These are phyloP conservation scores for Torrubiella hemipterigena DNA, from an alignment of 2,329 filamentous ascomycete species.

Conservation along the genomic window DNA sequence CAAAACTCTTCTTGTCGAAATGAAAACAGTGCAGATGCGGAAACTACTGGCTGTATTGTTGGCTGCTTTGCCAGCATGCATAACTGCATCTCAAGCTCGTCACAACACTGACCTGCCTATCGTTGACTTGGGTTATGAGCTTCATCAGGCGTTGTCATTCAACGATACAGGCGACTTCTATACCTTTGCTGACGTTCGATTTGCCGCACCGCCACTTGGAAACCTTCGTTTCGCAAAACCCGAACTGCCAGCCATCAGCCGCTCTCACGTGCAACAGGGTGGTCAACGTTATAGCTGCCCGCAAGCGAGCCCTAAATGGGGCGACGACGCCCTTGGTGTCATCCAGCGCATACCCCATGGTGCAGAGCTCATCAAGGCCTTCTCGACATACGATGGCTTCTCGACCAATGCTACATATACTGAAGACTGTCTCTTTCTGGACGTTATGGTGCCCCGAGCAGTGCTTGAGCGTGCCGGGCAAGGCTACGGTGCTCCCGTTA, in stretches of 20 bases:
- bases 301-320: slow-evolving; percentile 6
- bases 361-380: neutral
- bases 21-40: too few relatives aligned
- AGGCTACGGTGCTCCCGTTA: slow-evolving; percentile 13
- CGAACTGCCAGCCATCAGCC: slow-evolving; percentile 4
- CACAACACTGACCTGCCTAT: neutral
- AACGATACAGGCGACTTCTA: slow-evolving; percentile 7
- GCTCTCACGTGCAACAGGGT: slow-evolving; percentile 7
- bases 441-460: slow-evolving; percentile 18
- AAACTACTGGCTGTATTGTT: too few relatives aligned
- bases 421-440: slow-evolving; percentile 3
- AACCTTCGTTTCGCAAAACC: slow-evolving; percentile 11
- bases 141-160: slow-evolving; percentile 6
- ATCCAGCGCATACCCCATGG: slow-evolving; percentile 3
- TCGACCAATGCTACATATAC: neutral
- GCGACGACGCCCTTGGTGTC: slow-evolving; percentile 1
- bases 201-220: slow-evolving; percentile 9
- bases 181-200: slow-evolving; percentile 14
- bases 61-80: too few relatives aligned
- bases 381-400: too few relatives aligned
- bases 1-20: too few relatives aligned
- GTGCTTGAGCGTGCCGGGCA: slow-evolving; percentile 14
- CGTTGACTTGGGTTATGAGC: slow-evolving; percentile 1
- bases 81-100: too few relatives aligned
- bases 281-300: slow-evolving; percentile 8